Percentiles rank a stretch among this genome's conserved stretches.
phyloP scores from a whole-genome alignment of 208 protist genomes.

The Crithidia fasciculata region DNA sequence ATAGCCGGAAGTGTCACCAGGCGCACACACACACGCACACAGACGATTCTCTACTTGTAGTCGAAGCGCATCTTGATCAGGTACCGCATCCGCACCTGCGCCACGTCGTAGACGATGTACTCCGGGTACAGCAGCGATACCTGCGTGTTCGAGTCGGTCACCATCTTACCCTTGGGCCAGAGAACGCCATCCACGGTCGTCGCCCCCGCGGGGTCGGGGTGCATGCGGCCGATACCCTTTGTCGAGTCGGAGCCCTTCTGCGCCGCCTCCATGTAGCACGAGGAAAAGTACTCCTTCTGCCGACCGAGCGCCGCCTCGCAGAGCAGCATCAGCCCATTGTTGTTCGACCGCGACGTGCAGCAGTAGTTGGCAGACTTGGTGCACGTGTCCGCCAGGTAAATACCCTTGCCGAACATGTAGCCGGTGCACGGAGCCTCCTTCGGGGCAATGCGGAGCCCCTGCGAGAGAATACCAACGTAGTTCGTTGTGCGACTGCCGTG shows the following conservation, averaged over 20 bases:
- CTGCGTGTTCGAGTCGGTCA: constrained; percentile 16
- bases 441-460: constrained; percentile 93
- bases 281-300: constrained; percentile 57
- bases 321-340: constrained; percentile 82
- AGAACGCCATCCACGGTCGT: constrained; percentile 44
- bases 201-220: constrained; percentile 34
- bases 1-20: no score
- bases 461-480: constrained; percentile 91
- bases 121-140: constrained; percentile 81
- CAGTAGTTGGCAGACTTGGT: constrained; percentile 91
- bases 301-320: constrained; percentile 90
- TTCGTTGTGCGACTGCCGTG: constrained; percentile 92
- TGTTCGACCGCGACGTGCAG: constrained; percentile 48
- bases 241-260: constrained; percentile 59
- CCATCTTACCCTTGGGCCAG: constrained; percentile 69
- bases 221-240: constrained; percentile 59
- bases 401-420: constrained; percentile 93
- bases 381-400: constrained; percentile 89
- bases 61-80: constrained; percentile 81
- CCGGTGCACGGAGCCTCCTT: constrained; percentile 91
- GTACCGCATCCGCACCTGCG: constrained; percentile 81
- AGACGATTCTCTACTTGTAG: constrained; percentile 28
- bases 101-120: constrained; percentile 93
- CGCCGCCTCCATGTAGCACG: constrained; percentile 77
- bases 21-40: not conserved